Evolutionary conservation across 75 land plant genomes (phyloP).

Genomic region (Picea glauca): DNA sequence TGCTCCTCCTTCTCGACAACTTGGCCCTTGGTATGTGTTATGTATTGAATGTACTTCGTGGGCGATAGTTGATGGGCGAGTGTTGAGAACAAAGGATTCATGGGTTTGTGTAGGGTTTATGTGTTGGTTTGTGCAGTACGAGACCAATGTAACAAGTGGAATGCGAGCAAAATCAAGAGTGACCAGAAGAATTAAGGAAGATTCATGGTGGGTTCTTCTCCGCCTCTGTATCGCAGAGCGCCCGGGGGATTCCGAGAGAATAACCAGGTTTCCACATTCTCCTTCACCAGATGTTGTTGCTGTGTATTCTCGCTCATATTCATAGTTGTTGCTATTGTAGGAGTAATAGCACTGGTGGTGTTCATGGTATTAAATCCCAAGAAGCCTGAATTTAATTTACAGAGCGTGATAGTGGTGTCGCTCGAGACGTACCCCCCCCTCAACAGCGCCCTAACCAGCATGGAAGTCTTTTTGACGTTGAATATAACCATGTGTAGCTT

Average conservation of each 20-base stretch:
- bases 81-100: no score
- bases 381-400: conserved; percentile 65
- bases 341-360: conserved; percentile 48
- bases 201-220: no score
- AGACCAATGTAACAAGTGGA: no score
- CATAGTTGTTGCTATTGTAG: conserved; percentile 39
- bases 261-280: not conserved
- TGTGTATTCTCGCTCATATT: conserved; percentile 62
- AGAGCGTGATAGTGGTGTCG: conserved; percentile 51
- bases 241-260: not conserved
- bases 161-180: no score
- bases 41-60: no score
- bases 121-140: no score
- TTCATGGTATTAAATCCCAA: conserved; percentile 60
- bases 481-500: conserved; percentile 22
- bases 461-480: conserved; percentile 45
- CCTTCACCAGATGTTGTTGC: conserved; percentile 72
- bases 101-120: no score
- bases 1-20: no score
- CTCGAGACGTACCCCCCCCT: conserved; percentile 31
- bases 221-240: not conserved
- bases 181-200: no score
- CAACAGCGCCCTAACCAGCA: conserved; percentile 14
- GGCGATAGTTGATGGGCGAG: no score
- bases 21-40: no score